Base-by-base conservation (phyloP, 768 basidiomycete species). In the Phylloporus sp. region DNA sequence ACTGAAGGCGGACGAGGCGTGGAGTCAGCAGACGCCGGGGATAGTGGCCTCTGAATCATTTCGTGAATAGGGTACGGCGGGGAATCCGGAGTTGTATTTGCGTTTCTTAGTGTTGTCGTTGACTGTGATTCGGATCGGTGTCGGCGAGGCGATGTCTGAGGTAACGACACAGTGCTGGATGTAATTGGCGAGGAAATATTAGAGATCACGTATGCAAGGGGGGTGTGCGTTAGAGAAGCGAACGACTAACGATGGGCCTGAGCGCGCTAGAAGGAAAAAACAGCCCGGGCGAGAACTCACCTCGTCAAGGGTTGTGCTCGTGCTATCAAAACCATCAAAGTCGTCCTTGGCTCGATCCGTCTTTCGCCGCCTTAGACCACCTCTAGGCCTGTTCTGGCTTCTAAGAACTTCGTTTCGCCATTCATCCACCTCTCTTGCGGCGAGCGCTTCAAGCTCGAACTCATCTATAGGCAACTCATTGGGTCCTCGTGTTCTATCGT, bases 401-500 rank as follows among this genome's bases (percentile, higher is more conserved):
- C 63, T 67, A 48, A 73, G 64, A 0, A 73, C 71, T 47, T 76
- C 69, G 12, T 66, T 73, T 50, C 80, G 69, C 84, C 83, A 82
- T 65, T 79, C 77, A 18, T 70, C 68, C 11, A 80, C 73, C 57
- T 83, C 81, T 45, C 63, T 70, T 6, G 78, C 71, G 39, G 75
- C 71, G 38, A 84, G 70, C n/a, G 73, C 71, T 39, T 81, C 79
- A 5, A 86, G 69, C 60, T 84, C 82, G 24, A 80, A 64, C 15
- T 47, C 63, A 50, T 66, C 62, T 1, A 51, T 41, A 46, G 52
- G 27, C 20, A 50, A 29, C 60, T 39, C 55, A 56, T 53, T 58
- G 45, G 47, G 57, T n/a, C 52, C 61, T 16, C 54, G 65, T 3
- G 31, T 26, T 40, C 55, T 18, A 22, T 45, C 42, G 9, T 9